phyloP scores from a whole-genome alignment of 1,139 yeast genomes.

The Eremothecium coryli region DNA sequence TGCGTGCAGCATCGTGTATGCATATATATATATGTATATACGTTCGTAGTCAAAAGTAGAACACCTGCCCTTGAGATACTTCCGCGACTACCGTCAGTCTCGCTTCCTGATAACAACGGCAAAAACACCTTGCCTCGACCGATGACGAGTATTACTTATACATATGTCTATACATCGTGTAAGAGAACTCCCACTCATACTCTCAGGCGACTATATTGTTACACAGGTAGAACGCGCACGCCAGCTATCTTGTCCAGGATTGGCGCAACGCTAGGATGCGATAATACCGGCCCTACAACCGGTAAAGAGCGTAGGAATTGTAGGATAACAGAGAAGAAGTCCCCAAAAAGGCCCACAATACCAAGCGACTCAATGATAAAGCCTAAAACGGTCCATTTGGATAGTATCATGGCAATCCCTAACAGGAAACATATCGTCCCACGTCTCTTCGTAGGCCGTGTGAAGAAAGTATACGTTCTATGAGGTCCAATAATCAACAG shows the following conservation, averaged over 20 bases:
- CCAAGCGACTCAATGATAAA: slow-evolving; percentile 81
- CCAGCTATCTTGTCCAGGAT: slow-evolving; percentile 57
- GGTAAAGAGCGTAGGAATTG: slow-evolving; percentile 85
- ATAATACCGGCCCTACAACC: slow-evolving; percentile 73
- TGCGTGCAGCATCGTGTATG: no score
- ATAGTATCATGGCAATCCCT: slow-evolving; percentile 68
- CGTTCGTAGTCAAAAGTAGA: no score
- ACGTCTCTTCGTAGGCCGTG: slow-evolving; percentile 76
- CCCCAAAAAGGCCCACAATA: slow-evolving; percentile 81
- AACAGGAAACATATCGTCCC: slow-evolving; percentile 71
- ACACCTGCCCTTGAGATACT: no score
- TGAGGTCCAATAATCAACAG: slow-evolving; percentile 81
- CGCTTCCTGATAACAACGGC: no score
- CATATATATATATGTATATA: no score
- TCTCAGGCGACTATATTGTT: no score
- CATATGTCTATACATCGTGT: no score
- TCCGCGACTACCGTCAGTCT: no score
- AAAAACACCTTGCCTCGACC: no score
- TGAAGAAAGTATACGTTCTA: slow-evolving; percentile 73
- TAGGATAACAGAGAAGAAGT: slow-evolving; percentile 83
- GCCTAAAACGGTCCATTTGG: slow-evolving; percentile 75
- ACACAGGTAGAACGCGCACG: slow-evolving; percentile 55
- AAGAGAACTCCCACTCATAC: no score
- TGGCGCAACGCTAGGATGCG: slow-evolving; percentile 80
- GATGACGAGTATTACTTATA: no score